phyloP scores from a whole-genome alignment of 108 stramenopile genomes.

The Asterionellopsis glacialis region DNA sequence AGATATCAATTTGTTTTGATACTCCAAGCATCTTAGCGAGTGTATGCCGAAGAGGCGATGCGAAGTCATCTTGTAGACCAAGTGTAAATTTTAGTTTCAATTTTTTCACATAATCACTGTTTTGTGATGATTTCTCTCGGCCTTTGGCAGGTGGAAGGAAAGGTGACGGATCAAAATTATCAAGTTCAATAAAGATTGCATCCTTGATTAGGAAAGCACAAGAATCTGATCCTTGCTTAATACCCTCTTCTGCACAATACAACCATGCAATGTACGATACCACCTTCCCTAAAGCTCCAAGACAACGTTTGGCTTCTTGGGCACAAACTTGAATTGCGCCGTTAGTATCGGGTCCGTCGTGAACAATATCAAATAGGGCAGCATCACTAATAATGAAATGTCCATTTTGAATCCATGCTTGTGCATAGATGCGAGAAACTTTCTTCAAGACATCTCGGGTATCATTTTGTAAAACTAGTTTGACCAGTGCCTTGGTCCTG shows the following conservation, averaged over 20 bases:
- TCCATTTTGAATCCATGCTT: conserved; percentile 1
- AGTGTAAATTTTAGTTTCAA: neutral
- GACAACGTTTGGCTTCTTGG: neutral
- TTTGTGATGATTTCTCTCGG: neutral
- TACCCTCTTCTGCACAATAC: neutral
- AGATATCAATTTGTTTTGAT: neutral
- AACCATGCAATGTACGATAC: neutral
- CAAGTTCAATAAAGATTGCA: neutral
- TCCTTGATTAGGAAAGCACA: conserved; percentile 1
- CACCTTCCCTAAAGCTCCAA: neutral
- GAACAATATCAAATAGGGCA: neutral
- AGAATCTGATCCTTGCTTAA: neutral
- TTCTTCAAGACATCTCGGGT: conserved; percentile 1
- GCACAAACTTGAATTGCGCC: neutral
- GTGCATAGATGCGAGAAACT: neutral
- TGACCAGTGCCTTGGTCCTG: neutral
- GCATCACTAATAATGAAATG: conserved; percentile 1
- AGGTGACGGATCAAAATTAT: neutral
- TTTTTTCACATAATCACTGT: neutral
- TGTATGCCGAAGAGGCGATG: neutral
- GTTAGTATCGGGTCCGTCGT: neutral
- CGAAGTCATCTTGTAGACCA: neutral
- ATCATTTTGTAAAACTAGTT: neutral
- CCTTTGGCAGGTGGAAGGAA: neutral
- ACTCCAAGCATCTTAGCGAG: neutral